Base-by-base conservation (phyloP, 2,329 filamentous ascomycete genomes). In the Neoscytalidium dimidiatum region DNA sequence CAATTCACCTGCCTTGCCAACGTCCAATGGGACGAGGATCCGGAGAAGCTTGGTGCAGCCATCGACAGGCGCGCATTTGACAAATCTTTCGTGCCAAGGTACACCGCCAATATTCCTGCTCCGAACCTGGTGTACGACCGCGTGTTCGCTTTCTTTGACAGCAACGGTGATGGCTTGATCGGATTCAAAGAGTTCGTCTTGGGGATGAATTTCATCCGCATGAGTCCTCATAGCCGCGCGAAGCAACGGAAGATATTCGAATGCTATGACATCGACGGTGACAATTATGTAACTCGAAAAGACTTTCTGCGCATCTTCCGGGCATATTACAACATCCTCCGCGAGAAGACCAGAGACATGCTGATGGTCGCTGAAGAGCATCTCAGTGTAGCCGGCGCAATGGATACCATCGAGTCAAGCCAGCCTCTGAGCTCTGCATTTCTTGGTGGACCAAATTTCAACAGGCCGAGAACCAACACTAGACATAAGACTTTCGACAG, bases 141-240 rank as follows among this genome's bases (percentile, higher is more conserved):
- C 69, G 95, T 97, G 86, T 99, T 98, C 78, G 88, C 91, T 58
- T 97, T 97, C 76, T 99, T 97, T 76, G 95, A 99, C 77, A 91
- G 89, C 33, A 94, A 98, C 75, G 85, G 88, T 46, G 92, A 99
- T 74, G 91, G 91, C 23, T 82, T 96, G 7, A 97, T 99, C 71
- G 91, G 92, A 7, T 98, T 99, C 70, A 86, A 92, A 56, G 95
- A 99, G 75, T 99, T 97, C 73, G 80, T 98, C 26, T 88, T 90
- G 65, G 95, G 92, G 0, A 82, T 97, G 53, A 89, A 92, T 4
- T 85, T 85, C 58, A 79, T 90, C 66, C 46, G 53, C 38, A 65
- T 60, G 41, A 60, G 33, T n/a, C 53, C 53, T 19, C 46, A 86
- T 66, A 72, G 73, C 14, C 68, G 69, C 1, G 70, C 77, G 35